Conservation (phyloP, 2,329 filamentous ascomycete genomes). For the Monosporascus sp. region DNA sequence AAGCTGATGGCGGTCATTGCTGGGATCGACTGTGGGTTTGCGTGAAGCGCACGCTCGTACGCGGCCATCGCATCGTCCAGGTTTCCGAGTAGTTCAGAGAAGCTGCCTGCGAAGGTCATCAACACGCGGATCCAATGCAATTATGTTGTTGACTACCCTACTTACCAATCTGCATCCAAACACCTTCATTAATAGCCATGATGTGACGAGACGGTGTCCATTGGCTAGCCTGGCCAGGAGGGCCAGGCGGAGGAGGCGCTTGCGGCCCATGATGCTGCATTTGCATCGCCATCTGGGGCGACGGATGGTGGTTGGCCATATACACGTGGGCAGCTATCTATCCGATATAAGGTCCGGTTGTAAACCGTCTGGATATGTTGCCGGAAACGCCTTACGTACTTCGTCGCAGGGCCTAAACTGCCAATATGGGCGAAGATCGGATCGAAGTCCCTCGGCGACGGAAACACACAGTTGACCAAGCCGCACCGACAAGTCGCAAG, state of each 20-base stretch:
- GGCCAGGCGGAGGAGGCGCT: conserved; percentile 53
- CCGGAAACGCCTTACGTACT: not conserved
- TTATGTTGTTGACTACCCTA: conserved; percentile 4
- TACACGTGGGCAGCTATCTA: conserved; percentile 12
- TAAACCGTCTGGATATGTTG: conserved; percentile 7
- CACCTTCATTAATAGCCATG: conserved; percentile 71
- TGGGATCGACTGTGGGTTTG: conserved; percentile 81
- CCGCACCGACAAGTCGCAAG: not conserved
- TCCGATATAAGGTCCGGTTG: conserved; percentile 8
- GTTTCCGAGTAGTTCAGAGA: conserved; percentile 83
- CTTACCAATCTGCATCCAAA: conserved; percentile 92
- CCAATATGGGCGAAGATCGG: not conserved
- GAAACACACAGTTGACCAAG: not conserved
- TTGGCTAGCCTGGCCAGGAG: conserved; percentile 48
- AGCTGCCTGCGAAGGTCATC: conserved; percentile 55
- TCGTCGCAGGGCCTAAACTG: not conserved
- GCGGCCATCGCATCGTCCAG: conserved; percentile 83
- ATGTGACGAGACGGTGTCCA: conserved; percentile 69
- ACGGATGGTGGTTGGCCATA: conserved; percentile 77
- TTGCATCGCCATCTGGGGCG: conserved; percentile 70
- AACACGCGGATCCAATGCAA: conserved; percentile 9
- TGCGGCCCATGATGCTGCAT: conserved; percentile 63
- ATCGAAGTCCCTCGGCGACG: not conserved
- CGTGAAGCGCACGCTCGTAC: conserved; percentile 83
- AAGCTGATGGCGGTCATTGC: conserved; percentile 94